These are phyloP conservation scores for Thraustochytrium striatum DNA, from an alignment of 352 stramenopile genomes.

Conservation along the genomic window DNA sequence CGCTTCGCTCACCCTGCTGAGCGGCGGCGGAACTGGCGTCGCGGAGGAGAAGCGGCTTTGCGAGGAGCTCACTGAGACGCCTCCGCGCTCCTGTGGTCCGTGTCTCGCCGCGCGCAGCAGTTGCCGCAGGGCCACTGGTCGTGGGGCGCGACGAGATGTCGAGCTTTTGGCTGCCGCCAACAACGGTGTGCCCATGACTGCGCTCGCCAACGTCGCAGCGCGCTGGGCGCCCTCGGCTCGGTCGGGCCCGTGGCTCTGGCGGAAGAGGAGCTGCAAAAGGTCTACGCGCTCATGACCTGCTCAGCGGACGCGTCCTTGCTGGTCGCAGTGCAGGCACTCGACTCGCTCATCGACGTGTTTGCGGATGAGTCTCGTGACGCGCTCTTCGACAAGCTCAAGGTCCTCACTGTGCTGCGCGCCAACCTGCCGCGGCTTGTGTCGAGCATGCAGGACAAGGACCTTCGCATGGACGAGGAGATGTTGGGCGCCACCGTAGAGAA, in stretches of 20 bases:
- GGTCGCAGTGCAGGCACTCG: conserved; percentile 10
- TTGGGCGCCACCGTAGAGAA: not conserved
- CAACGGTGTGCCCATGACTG: not conserved
- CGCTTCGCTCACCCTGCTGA: not conserved
- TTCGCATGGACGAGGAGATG: not conserved
- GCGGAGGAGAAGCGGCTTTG: not conserved
- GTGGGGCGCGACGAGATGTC: not conserved
- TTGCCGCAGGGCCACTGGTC: not conserved
- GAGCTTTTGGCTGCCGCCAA: not conserved
- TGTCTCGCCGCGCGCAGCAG: not conserved
- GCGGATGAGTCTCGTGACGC: not conserved
- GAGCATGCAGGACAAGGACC: not conserved
- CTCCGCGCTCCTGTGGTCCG: conserved; percentile 7
- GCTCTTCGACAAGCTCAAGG: not conserved
- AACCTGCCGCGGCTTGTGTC: not conserved
- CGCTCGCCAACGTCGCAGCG: not conserved
- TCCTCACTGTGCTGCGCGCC: not conserved
- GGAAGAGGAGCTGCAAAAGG: not conserved
- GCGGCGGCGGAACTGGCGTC: too few species aligned
- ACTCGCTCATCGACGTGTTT: conserved; percentile 39
- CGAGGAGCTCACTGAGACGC: conserved; percentile 18
- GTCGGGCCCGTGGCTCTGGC: not conserved
- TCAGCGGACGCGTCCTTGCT: not conserved
- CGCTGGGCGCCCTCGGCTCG: conserved; percentile 2
- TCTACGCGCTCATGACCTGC: not conserved